Evolutionary conservation across 1,139 yeast genomes (phyloP).

Genomic region (Yamadazyma conglobata): DNA sequence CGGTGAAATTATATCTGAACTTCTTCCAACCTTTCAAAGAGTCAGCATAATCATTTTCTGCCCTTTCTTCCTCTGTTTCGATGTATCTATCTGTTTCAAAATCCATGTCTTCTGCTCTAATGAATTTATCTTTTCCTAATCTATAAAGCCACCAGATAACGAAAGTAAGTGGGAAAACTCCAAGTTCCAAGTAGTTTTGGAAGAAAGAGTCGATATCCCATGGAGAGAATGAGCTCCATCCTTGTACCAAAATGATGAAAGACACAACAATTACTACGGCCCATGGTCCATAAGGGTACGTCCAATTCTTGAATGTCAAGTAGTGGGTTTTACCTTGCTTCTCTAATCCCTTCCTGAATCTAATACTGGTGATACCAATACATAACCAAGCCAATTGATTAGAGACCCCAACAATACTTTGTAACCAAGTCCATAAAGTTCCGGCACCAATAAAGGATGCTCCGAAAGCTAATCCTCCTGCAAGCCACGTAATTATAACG

Average conservation of each 20-base stretch:
- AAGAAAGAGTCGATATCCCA: conserved; percentile 32
- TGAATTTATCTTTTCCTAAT: conserved; percentile 45
- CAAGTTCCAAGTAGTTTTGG: conserved; percentile 36
- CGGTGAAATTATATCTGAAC: conserved; percentile 30
- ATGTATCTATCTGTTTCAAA: conserved; percentile 57
- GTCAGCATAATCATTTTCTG: conserved; percentile 35
- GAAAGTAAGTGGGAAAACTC: conserved; percentile 36
- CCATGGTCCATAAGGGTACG: conserved; percentile 43
- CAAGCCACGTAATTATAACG: conserved; percentile 38
- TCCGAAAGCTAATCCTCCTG: conserved; percentile 43
- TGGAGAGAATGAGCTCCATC: conserved; percentile 56
- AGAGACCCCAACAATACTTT: conserved; percentile 42
- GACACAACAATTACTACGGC: conserved; percentile 33
- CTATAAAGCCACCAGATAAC: conserved; percentile 44
- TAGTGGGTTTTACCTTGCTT: conserved; percentile 35
- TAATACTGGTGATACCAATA: conserved; percentile 36
- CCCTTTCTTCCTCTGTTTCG: conserved; percentile 47
- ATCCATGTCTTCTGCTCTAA: conserved; percentile 54
- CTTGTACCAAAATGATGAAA: conserved; percentile 38
- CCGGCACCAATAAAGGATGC: conserved; percentile 45
- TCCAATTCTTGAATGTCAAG: conserved; percentile 37
- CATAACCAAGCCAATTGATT: conserved; percentile 44
- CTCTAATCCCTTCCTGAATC: conserved; percentile 38
- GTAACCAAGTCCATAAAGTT: conserved; percentile 44
- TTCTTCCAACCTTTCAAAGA: conserved; percentile 46